A percentile compares a stretch with the other conserved stretches of the same genome.
These are phyloP conservation scores for Cenchrus americanus DNA, from an alignment of 176 grass and related monocot genomes.

Conservation along the genomic window DNA sequence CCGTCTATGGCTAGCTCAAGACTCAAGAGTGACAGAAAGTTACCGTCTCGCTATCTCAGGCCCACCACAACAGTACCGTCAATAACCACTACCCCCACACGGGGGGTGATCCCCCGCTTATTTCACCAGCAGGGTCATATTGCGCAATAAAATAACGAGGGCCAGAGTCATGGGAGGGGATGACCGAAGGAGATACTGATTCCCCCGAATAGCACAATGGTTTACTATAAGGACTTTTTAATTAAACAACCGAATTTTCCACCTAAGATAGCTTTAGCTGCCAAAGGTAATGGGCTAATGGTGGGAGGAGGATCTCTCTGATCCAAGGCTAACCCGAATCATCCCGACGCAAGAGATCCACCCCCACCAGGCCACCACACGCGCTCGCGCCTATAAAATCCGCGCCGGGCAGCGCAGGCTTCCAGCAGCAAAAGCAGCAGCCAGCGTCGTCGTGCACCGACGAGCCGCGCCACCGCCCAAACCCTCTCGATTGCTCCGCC, in stretches of 20 bases:
- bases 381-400: constrained; percentile 43
- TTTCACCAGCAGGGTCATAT: not conserved
- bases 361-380: not conserved
- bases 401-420: not conserved
- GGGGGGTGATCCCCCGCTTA: not conserved
- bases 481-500: not conserved
- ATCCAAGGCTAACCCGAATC: constrained; percentile 26
- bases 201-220: constrained; percentile 36
- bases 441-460: not conserved
- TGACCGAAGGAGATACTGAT: constrained; percentile 27
- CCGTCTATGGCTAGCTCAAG: no score
- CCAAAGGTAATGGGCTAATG: not conserved
- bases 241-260: not conserved
- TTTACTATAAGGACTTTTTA: not conserved
- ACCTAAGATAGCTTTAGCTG: no score
- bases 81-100: not conserved
- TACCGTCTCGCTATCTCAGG: not conserved
- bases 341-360: constrained; percentile 42
- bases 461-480: not conserved
- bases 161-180: constrained; percentile 32
- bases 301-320: constrained; percentile 28
- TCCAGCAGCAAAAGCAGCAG: not conserved
- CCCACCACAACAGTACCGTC: not conserved
- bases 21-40: not conserved
- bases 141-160: constrained; percentile 14